Evolutionary conservation across 805 yeast species (phyloP), one percentile per base, ranked within the genome.

Genomic region (Candida dendrica): DNA sequence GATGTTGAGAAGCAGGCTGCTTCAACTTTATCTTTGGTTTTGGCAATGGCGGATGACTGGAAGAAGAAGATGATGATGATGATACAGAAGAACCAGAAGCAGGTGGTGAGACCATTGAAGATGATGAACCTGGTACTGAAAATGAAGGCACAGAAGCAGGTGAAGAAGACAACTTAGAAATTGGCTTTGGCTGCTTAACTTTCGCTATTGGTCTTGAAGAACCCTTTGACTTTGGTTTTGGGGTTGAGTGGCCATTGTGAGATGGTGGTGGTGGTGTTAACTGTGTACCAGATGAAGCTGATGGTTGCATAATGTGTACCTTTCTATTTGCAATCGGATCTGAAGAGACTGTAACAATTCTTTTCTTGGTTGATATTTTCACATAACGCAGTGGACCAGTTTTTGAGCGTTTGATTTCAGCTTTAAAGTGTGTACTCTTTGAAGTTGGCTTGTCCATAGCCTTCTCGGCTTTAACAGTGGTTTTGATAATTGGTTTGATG

Each of bases 351-450:
- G 59, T 51, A 1, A 73, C 59, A 34, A 55, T 64, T 45, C 60
- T 66, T n/a, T 56, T 52, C 3, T 50, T 54, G 2, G 60, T 52
- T 3, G 61, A 52, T 8, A 75, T 68, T 45, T 59, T 71, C 30
- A 74, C 72, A 46, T 63, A 73, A 48, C 78, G 56, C 18, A 68
- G 41, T 20, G 70, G 63, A 9, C 50, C 56, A n/a, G 41, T 36
- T 4, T 43, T 47, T 3, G 53, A 36, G 10, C 48, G 52, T 38
- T 42, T 51, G 27, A 55, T 50, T 13, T 47, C 48, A 3, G 55
- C 38, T 36, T 46, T 55, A 37, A 42, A 52, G n/a, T n/a, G n/a
- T n/a, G n/a, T n/a, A n/a, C n/a, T n/a, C n/a, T n/a, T n/a, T n/a
- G n/a, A n/a, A 5, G 30, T 27, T 11, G 30, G 8, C n/a, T 9